Base-by-base conservation (phyloP, 2,329 filamentous ascomycete species). In the Nannizziopsis arthrosporioides region DNA sequence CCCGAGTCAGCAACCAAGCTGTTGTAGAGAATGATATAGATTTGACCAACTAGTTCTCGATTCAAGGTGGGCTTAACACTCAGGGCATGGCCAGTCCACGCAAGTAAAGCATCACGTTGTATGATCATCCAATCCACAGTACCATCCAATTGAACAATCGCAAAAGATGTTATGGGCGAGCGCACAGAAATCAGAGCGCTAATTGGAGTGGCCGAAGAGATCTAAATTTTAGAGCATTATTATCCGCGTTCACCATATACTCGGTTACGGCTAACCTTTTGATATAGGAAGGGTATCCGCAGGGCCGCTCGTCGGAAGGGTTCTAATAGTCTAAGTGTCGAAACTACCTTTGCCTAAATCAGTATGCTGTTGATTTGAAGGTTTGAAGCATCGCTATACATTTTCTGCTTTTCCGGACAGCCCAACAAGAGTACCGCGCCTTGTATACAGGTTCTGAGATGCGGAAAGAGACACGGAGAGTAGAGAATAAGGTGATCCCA, bases 61-160 rank as follows among this genome's bases (percentile, higher is more conserved):
- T 88, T 89, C 55, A 93, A 73, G 41, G 80, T 82, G 2, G 89
- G 86, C 32, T 80, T 81, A 39, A 92, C 75, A 12, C 74, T 73
- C 47, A 98, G 73, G 0, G 86, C 88, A 63, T 94, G 85, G 22
- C 92, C 92, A 0, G 90, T 94, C 92, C 92, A 98, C 47, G 92
- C 92, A n/a, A 96, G 74, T 46, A 98, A 73, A 1, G 88, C 88
- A 55, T 85, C 83, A 53, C 86, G 78, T 63, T 96, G 89, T 5
- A 86, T 78, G 7, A 98, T 73, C 73, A 94, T 85, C 90, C 92
- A 98, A 68, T 98, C 92, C 50, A 88, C 82, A 3, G 88, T 87
- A 50, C 92, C 92, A 70, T 98, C 88, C 44, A 98, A 78, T 62
- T 90, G 84, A 19, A 98, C 75, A 6, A 94, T 80, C 10, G 85